Base-by-base conservation (phyloP, 2,329 filamentous ascomycete genomes). In the Arthrobotrys iridis region DNA sequence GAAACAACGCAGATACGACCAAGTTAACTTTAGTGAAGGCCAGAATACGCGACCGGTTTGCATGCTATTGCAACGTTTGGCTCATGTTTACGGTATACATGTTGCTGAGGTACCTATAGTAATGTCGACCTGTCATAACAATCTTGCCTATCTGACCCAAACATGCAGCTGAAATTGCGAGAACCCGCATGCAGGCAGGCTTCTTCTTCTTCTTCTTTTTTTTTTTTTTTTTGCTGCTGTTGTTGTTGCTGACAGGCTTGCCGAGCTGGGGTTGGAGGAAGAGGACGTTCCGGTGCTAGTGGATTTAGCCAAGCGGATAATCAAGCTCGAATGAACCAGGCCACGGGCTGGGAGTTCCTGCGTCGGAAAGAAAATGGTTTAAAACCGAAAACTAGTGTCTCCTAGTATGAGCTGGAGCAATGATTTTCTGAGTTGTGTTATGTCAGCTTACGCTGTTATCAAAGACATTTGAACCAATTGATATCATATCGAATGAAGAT, bases 261-360 rank as follows among this genome's bases (percentile, higher is more conserved):
- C 35, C 13, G 35, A 40, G 41, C n/a, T 41, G 33, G 18, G 11
- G 48, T 63, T 37, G 26, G 20, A 35, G 48, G n/a, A 11, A 50
- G 1, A 20, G 37, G 45, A 22, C 65, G 30, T 24, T 55, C 65
- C 45, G 65, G 65, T 33, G 41, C 33, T 35, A 52, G 57, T 33
- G 15, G 35, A 72, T 72, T 72, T 72, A 64, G 58, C 67, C 67
- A 63, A 64, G 50, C 59, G 67, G 58, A 57, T 63, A 72, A 58
- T 57, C 57, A 40, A 18, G 13, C 35, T 26, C 22, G 20, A 13
- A 41, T 13, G 22, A 50, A 40, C 57, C 35, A 52, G 66, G 37
- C 48, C 13, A 70, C 37, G 57, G 50, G 30, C 35, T 48, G 58
- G 67, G 48, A 72, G 58, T 64, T 64, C 67, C 67, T 72, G 58